These are phyloP conservation scores for Lolium multiflorum DNA, from an alignment of 176 grass and related monocot species.

Conservation along the genomic window DNA sequence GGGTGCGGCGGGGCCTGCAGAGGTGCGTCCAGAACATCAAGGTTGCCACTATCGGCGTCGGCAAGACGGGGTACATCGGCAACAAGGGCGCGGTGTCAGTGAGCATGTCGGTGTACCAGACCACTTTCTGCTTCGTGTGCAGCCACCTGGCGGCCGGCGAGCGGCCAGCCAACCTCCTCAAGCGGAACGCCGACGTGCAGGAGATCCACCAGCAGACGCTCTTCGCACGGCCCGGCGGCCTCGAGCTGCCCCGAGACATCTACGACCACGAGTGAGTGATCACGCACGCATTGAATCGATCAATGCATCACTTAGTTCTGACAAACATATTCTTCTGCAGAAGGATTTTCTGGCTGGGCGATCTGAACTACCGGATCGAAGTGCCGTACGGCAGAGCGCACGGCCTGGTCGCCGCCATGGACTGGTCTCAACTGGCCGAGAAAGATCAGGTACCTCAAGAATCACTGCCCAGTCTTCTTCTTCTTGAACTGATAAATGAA, in stretches of 20 bases:
- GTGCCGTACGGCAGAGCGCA: conserved; percentile 70
- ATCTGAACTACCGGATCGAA: conserved; percentile 93
- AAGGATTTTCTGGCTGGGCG: conserved; percentile 94
- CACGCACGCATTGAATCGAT: background rate
- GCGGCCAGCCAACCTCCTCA: conserved; percentile 66
- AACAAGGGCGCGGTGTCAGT: conserved; percentile 93
- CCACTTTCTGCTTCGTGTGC: conserved; percentile 93
- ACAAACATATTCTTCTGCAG: conserved; percentile 37
- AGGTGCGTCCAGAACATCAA: conserved; percentile 86
- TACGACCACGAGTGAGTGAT: conserved; percentile 68
- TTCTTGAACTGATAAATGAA: background rate
- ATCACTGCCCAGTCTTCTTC: background rate
- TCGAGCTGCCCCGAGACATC: conserved; percentile 54
- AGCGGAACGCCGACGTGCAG: conserved; percentile 80
- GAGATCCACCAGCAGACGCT: conserved; percentile 81
- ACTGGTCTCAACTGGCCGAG: conserved; percentile 64
- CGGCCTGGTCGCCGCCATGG: conserved; percentile 49
- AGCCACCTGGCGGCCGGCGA: conserved; percentile 79
- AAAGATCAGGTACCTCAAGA: conserved; percentile 71
- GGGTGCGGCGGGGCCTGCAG: conserved; percentile 68
- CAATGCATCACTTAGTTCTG: background rate
- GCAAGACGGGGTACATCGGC: conserved; percentile 96
- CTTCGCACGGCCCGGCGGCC: conserved; percentile 43
- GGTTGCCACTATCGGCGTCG: conserved; percentile 91
- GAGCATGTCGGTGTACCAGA: conserved; percentile 97